Evolutionary conservation across 352 stramenopile species (phyloP).

Genomic region (Pythium phragmitis): DNA sequence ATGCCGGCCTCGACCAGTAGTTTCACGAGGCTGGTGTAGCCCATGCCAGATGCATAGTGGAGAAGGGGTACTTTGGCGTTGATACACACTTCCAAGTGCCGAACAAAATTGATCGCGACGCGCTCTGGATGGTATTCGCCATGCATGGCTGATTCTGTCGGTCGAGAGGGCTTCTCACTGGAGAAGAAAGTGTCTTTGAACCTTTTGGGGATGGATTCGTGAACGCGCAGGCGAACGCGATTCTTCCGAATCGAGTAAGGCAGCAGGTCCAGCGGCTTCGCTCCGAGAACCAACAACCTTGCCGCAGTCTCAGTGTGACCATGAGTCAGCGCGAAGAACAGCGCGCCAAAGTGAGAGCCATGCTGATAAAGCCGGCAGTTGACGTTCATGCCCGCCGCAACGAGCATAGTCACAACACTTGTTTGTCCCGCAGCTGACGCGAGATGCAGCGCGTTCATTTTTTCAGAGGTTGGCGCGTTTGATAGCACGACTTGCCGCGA

Average conservation of each 20-base stretch:
- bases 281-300: slow-evolving; percentile 55
- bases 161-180: not conserved
- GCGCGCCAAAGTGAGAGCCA: slow-evolving; percentile 25
- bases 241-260: slow-evolving; percentile 23
- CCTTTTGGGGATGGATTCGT: slow-evolving; percentile 15
- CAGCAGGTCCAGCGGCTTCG: slow-evolving; percentile 44
- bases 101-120: slow-evolving; percentile 34
- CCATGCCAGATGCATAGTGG: slow-evolving; percentile 40
- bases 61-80: slow-evolving; percentile 42
- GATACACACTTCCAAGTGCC: slow-evolving; percentile 44
- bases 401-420: slow-evolving; percentile 36
- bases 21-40: slow-evolving; percentile 33
- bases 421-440: slow-evolving; percentile 51
- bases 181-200: slow-evolving; percentile 18
- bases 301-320: slow-evolving; percentile 53
- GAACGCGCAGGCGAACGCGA: slow-evolving; percentile 7
- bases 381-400: slow-evolving; percentile 55
- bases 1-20: slow-evolving; percentile 45
- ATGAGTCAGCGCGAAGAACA: slow-evolving; percentile 56
- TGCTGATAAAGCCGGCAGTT: slow-evolving; percentile 35
- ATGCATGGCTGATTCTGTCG: slow-evolving; percentile 6
- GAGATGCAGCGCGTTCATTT: slow-evolving; percentile 53
- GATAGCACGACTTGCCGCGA: slow-evolving; percentile 52
- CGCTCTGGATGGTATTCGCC: slow-evolving; percentile 17
- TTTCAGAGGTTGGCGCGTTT: slow-evolving; percentile 30